Evolutionary conservation across 2,329 filamentous ascomycete genomes (phyloP), one percentile per base, ranked within the genome.

Genomic region (Aspergillus novofumigatus): DNA sequence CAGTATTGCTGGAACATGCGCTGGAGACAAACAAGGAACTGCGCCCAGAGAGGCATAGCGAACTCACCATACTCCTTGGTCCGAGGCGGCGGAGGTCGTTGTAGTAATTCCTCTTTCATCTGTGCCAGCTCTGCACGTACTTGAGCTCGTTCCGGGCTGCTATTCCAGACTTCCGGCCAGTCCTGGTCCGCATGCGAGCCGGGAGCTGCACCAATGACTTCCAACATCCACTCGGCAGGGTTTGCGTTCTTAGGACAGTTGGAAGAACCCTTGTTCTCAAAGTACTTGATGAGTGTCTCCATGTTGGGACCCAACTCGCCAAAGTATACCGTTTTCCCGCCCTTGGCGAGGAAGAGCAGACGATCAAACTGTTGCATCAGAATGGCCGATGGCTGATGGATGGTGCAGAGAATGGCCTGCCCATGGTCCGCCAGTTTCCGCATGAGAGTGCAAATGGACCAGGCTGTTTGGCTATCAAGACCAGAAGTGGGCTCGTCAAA

Each of bases 401-500:
- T 96, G 0, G 92, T 96, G 77, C 91, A 96, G 9, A 96, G 84
- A 71, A 96, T 89, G 45, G 92, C 92, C 72, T 94, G 90, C n/a
- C 92, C 92, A 60, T 86, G 88, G 72, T 93, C 90, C 66, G 91
- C 91, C 26, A 96, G 81, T 77, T 95, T 96, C 72, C 93, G 87
- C 54, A 97, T 83, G 6, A 96, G 81, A 66, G 90, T 87, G 53
- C 90, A 83, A 67, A 96, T 96, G 59, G 91, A 89, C 90, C 90
- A 96, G 0, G 91, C 92, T 0, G 91, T 95, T 73, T 96, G 91
- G 65, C 86, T 90, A 72, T 96, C 92, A 5, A 96, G 84, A 77
- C 92, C 92, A 28, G 91, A 96, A 1, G 92, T 96, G 6, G 92
- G 92, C 73, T 97, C 92, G 67, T 97, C 92, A 44, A 96, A 86